Percentiles rank a stretch among this genome's conserved stretches.
phyloP scores from a whole-genome alignment of 257 asterid genomes.

The Fraxinus cuspidata region DNA sequence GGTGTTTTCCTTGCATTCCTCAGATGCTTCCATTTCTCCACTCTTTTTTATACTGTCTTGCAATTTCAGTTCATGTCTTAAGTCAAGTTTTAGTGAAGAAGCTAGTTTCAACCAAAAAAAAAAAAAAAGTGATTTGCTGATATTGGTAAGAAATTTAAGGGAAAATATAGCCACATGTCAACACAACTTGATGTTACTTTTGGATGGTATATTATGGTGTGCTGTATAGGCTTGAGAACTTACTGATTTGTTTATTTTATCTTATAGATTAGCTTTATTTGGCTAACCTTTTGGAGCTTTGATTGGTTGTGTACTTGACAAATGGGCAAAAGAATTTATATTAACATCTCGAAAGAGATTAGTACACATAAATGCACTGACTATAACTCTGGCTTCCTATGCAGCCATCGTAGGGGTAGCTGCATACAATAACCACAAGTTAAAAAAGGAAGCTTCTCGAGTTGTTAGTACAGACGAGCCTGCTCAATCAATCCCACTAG shows the following conservation, averaged over 20 bases:
- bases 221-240: conserved; percentile 1
- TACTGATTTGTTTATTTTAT: background rate
- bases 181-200: background rate
- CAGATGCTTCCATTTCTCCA: background rate
- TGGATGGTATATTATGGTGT: background rate
- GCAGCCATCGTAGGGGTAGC: conserved; percentile 97
- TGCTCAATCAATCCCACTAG: conserved; percentile 46
- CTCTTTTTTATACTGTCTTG: background rate
- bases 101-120: background rate
- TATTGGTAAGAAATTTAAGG: background rate
- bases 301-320: background rate
- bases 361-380: background rate
- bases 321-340: background rate
- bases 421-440: conserved; percentile 85
- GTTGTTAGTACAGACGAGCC: conserved; percentile 39
- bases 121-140: background rate
- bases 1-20: conserved; percentile 3
- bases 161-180: background rate
- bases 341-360: background rate
- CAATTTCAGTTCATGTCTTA: background rate
- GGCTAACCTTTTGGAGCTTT: conserved; percentile 10
- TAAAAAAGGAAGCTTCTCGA: conserved; percentile 75
- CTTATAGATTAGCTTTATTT: background rate
- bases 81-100: background rate
- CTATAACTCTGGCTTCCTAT: conserved; percentile 13